phyloP scores from a whole-genome alignment of 306 rosid genomes.

The Quercus alba region DNA sequence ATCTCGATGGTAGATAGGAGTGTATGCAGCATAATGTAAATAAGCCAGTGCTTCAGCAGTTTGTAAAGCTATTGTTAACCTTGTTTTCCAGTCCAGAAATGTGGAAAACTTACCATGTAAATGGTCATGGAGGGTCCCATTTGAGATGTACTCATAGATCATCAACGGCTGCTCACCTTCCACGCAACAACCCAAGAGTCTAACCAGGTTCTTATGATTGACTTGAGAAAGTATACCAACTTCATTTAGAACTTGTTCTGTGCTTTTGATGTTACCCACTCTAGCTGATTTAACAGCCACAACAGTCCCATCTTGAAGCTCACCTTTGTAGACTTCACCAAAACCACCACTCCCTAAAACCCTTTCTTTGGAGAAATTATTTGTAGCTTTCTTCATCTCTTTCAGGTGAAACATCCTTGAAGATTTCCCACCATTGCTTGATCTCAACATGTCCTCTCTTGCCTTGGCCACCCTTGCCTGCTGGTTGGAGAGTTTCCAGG shows the following conservation, averaged over 20 bases:
- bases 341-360: conserved; percentile 85
- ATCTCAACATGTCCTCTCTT: conserved; percentile 56
- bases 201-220: conserved; percentile 84
- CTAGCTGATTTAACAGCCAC: conserved; percentile 92
- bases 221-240: conserved; percentile 93
- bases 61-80: conserved; percentile 81
- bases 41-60: conserved; percentile 89
- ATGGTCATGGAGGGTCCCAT: conserved; percentile 91
- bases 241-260: conserved; percentile 84
- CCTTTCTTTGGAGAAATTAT: conserved; percentile 57
- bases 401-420: conserved; percentile 70
- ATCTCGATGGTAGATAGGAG: conserved; percentile 95
- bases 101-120: conserved; percentile 61
- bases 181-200: conserved; percentile 82
- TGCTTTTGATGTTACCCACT: conserved; percentile 91
- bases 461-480: conserved; percentile 47
- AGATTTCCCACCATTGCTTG: conserved; percentile 48
- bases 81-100: conserved; percentile 79
- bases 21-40: conserved; percentile 75
- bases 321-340: conserved; percentile 92
- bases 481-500: conserved; percentile 23
- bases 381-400: conserved; percentile 84
- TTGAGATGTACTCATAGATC: conserved; percentile 89
- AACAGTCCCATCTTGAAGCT: conserved; percentile 64
- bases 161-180: conserved; percentile 85